phyloP scores from a whole-genome alignment of 192 early-diverging fungal species.

The Entrophospora sp. region DNA sequence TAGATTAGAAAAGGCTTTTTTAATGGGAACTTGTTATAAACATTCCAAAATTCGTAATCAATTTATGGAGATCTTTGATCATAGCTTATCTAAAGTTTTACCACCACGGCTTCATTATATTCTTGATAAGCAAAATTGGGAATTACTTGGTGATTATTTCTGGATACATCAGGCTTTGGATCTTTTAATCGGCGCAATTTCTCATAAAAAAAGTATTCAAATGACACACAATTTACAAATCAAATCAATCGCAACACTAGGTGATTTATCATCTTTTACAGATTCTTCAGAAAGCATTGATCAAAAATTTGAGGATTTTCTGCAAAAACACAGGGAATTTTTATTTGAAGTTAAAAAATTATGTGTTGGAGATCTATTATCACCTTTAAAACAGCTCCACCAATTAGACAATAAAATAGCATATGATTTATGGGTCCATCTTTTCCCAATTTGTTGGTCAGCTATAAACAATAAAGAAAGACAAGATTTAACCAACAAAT shows the following conservation, averaged over 20 bases:
- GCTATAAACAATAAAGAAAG: constrained; percentile 62
- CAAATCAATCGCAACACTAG: constrained; percentile 32
- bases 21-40: constrained; percentile 76
- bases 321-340: constrained; percentile 55
- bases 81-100: constrained; percentile 63
- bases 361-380: constrained; percentile 40
- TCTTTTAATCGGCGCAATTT: constrained; percentile 66
- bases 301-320: constrained; percentile 32
- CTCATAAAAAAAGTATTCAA: constrained; percentile 29
- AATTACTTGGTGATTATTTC: constrained; percentile 70
- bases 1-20: constrained; percentile 87
- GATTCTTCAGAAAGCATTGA: constrained; percentile 16
- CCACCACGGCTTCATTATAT: constrained; percentile 78
- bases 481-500: constrained; percentile 73
- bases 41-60: constrained; percentile 71
- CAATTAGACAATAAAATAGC: constrained; percentile 59
- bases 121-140: constrained; percentile 93
- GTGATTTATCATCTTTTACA: constrained; percentile 5
- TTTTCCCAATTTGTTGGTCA: constrained; percentile 84
- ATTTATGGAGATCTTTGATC: constrained; percentile 77
- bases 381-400: constrained; percentile 55
- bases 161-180: constrained; percentile 93
- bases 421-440: constrained; percentile 67
- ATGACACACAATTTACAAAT: constrained; percentile 36
- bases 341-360: constrained; percentile 43